Evolutionary conservation across 139 green algal species (phyloP), one percentile per base, ranked within the genome.

Genomic region (Coccomyxa sp.): DNA sequence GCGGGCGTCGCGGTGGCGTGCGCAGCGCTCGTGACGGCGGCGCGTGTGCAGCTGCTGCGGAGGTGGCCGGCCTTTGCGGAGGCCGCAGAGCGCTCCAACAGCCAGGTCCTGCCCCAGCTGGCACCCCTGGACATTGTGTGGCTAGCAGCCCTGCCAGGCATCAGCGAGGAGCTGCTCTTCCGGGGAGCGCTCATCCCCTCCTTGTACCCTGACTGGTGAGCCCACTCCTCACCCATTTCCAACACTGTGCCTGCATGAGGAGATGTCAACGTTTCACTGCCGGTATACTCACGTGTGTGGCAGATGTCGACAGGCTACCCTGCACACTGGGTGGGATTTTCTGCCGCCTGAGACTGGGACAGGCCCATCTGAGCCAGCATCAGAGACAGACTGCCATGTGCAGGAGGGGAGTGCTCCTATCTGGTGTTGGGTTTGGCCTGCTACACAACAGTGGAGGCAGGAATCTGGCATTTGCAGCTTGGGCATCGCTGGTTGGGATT

Each of bases 91-190:
- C 70, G 79, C 0, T 93, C 88, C n/a, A 95, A 95, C 77, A 41
- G 79, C 50, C 89, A 93, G 85, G 78, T 94, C 37, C 80, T 96
- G 39, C 41, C 74, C 7, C 80, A 80, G 14, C 83, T 96, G 64
- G 50, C 33, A 10, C 79, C 80, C 8, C 9, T 80, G 6, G 92
- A 97, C 50, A 37, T 96, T 2, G 18, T 87, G 31, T 55, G 87
- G 58, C 85, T 97, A 31, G 83, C 83, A 8, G 35, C 74, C 10
- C 75, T 94, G 41, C 86, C 86, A 0, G 92, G 86, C 0, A 37
- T 91, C 0, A 79, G 81, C 33, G 92, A 97, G 82, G 92, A 97
- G 85, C 71, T 95, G 31, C 82, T 97, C 22, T 97, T 97, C 74
- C 78, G 93, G 22, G 90, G 92, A 7, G 89, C 87, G 0, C 85